phyloP scores from a whole-genome alignment of 768 basidiomycete genomes.

The Collybiopsis confluens region DNA sequence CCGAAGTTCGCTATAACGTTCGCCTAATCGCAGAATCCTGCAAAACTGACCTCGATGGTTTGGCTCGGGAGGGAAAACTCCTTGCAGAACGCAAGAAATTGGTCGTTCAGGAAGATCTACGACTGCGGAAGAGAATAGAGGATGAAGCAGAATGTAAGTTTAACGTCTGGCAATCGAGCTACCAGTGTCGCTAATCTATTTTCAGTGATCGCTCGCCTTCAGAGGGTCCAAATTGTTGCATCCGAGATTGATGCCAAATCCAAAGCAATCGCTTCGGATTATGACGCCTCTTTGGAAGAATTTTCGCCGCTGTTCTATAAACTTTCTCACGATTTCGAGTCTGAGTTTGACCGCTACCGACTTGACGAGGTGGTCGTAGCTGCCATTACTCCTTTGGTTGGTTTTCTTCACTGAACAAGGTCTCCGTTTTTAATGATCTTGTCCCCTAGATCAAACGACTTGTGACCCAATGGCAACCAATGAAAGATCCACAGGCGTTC shows the following conservation, averaged over 20 bases:
- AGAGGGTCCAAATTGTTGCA: conserved; percentile 72
- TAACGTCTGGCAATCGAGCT: not conserved
- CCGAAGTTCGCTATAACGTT: conserved; percentile 96
- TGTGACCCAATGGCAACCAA: conserved; percentile 77
- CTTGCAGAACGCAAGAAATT: conserved; percentile 78
- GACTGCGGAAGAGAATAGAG: conserved; percentile 63
- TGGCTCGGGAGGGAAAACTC: conserved; percentile 85
- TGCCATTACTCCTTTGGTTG: conserved; percentile 76
- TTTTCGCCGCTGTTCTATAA: conserved; percentile 71
- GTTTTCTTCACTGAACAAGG: conserved; percentile 14
- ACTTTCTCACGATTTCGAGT: conserved; percentile 62
- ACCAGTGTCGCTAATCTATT: not conserved
- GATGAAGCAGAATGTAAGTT: conserved; percentile 74
- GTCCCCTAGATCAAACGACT: conserved; percentile 58
- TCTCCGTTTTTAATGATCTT: not conserved
- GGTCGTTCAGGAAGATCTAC: conserved; percentile 63
- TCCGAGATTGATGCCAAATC: conserved; percentile 65
- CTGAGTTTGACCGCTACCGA: conserved; percentile 73
- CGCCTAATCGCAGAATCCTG: conserved; percentile 81
- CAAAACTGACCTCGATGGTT: conserved; percentile 79
- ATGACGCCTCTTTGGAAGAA: conserved; percentile 69
- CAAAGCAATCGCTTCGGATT: conserved; percentile 57
- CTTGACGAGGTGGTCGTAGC: conserved; percentile 93
- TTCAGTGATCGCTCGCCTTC: conserved; percentile 73
- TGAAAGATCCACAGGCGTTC: conserved; percentile 68